Evolutionary conservation across 1,284 basidiomycete genomes (phyloP).

Genomic region (Cutaneotrichosporon cavernicola): DNA sequence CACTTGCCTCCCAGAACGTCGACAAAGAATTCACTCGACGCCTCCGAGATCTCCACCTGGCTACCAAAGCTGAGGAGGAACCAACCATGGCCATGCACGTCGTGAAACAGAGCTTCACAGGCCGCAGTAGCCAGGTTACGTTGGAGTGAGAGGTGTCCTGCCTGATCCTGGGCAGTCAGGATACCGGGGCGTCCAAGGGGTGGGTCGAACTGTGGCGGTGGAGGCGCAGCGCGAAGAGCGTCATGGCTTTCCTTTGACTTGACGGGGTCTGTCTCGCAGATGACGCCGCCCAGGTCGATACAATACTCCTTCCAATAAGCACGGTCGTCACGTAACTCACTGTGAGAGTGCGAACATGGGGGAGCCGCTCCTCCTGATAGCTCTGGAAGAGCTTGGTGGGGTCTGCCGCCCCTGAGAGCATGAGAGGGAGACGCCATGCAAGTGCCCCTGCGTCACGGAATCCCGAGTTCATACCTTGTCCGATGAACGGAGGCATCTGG

Average conservation of each 20-base stretch:
- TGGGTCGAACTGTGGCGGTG: conserved; percentile 13
- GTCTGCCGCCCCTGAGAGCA: conserved; percentile 17
- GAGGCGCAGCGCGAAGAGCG: conserved; percentile 8
- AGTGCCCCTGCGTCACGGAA: conserved; percentile 29
- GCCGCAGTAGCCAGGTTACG: background rate
- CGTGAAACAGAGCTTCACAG: conserved; percentile 8
- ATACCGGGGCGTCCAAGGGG: conserved; percentile 18
- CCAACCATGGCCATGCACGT: conserved; percentile 20
- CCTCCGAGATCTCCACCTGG: background rate
- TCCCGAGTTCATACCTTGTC: conserved; percentile 32
- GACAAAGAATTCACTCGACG: conserved; percentile 6
- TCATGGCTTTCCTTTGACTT: conserved; percentile 21
- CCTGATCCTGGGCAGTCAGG: conserved; percentile 18
- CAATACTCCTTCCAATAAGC: conserved; percentile 12
- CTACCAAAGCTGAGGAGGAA: conserved; percentile 15
- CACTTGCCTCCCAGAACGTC: conserved; percentile 7
- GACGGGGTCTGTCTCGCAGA: conserved; percentile 27
- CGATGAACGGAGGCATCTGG: conserved; percentile 33
- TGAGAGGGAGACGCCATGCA: conserved; percentile 26
- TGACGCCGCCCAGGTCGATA: conserved; percentile 24
- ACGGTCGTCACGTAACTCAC: background rate
- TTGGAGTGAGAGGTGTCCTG: conserved; percentile 16
- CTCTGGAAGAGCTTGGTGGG: conserved; percentile 15
- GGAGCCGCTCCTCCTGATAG: conserved; percentile 26
- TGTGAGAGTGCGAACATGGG: conserved; percentile 21